Evolutionary conservation across 148 eudicot species (phyloP), one percentile per base, ranked within the genome.

Genomic region (Hydrangea macrophylla): DNA sequence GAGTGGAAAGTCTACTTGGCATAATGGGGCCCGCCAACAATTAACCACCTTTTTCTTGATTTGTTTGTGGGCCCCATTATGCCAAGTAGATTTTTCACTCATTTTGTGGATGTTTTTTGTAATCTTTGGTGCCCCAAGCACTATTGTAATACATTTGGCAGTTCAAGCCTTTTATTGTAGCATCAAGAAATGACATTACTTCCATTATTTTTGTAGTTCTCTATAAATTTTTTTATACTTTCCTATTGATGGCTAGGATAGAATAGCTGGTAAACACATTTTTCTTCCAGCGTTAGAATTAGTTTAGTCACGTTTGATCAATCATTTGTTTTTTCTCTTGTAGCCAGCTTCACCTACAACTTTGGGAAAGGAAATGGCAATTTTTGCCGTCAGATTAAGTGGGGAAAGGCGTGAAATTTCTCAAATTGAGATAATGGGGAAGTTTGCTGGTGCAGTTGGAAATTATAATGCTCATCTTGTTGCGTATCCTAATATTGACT

Each of bases 291-390:
- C n/a, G 17, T 48, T 48, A 15, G 50, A 42, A 17, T 22, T 48
- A 48, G 5, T 15, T 20, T 18, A 48, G 53, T 18, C 10, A 62
- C 57, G 50, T 51, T 58, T 31, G 27, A 56, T 55, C 17, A 24
- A 65, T 76, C 72, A 80, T 64, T 62, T 54, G 7, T 56, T 44
- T 65, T 10, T 32, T 66, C 40, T 57, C 42, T 25, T 84, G 78
- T 81, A 93, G 98, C 86, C 98, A 69, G 98, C 97, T 76, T 88
- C 98, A 64, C 98, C 98, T 36, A 93, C 98, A 53, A 90, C 98
- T 2, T 76, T 88, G 68, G 98, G 95, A 31, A 90, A 93, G 81
- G 98, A 93, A 79, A 84, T 93, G 87, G 79, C 94, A 54, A 82
- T 88, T 42, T 86, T 88, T 82, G 95, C 88, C 12, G 76, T 82